Evolutionary conservation across 2,329 filamentous ascomycete species (phyloP), one percentile per base, ranked within the genome.

Genomic region (Penicillium sp.): DNA sequence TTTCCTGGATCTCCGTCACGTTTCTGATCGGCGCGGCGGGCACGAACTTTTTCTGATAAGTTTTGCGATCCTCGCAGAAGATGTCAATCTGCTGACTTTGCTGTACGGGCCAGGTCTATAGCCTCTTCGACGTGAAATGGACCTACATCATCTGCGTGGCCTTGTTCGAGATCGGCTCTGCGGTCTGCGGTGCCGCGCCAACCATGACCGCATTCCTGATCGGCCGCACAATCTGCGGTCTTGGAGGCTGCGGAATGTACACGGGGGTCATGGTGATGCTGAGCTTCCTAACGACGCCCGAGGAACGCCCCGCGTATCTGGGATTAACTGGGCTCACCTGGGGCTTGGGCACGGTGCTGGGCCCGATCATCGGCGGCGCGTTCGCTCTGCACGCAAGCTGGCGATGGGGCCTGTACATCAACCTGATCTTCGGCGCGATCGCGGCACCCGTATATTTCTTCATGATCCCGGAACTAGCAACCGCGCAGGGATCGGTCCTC

Each of bases 1-100:
- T 62, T n/a, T 41, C 70, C 64, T 64, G 69, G 29, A 52, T 76
- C 11, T 73, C 68, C 58, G 67, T 77, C 7, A 64, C 68, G 6
- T 67, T 64, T 19, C 66, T 61, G n/a, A 46, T 61, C 15, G 53
- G 59, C 7, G 46, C 59, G 3, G 53, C 52, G 8, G 30, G 21
- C 17, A 61, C 52, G 2, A 57, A 57, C 17, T 54, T 61, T 9
- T 51, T 57, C 48, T 61, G 59, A 67, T 31, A 54, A 26, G 51
- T 54, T 7, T 13, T 48, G n/a, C 44, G 1, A 48, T 15, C 21
- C 19, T 29, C 13, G 21, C 46, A 26, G 19, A 29, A 29, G 1
- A 7, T 41, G 5, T 17, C 5, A 26, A 48, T 48, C 29, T 48
- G 19, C 46, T 48, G 46, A 48, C 6, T 21, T 46, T 46, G n/a